Percentiles rank a stretch among this genome's conserved stretches.
Evolutionary conservation across 495 filamentous ascomycete genomes (phyloP).

Genomic region (Trichoderma gamsii): DNA sequence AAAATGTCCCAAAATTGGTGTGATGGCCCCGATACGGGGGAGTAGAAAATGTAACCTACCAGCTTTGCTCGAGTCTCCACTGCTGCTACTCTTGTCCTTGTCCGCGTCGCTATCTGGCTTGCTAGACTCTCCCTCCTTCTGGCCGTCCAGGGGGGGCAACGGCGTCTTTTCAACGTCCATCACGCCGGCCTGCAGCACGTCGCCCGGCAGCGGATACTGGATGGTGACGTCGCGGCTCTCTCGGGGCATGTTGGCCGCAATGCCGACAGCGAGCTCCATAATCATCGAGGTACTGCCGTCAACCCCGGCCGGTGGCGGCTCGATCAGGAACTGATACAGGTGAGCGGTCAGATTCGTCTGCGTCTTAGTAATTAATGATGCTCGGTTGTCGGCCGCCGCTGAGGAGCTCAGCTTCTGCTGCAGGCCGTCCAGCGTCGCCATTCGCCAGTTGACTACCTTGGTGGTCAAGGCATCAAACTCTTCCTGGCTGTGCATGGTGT

Average conservation of each 20-base stretch:
- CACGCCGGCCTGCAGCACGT: slow-evolving; percentile 53
- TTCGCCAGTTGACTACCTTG: slow-evolving; percentile 88
- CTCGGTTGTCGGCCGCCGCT: slow-evolving; percentile 56
- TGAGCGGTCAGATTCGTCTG: slow-evolving; percentile 64
- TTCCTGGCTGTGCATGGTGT: slow-evolving; percentile 66
- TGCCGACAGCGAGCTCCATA: slow-evolving; percentile 81
- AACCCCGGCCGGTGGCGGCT: slow-evolving; percentile 69
- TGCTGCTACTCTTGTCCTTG: slow-evolving; percentile 35
- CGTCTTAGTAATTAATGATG: slow-evolving; percentile 59
- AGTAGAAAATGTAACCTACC: slow-evolving; percentile 19
- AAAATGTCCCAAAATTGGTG: neutral
- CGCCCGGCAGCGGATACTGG: slow-evolving; percentile 73
- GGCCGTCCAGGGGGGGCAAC: slow-evolving; percentile 59
- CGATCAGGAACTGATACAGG: slow-evolving; percentile 64
- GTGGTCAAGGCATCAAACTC: slow-evolving; percentile 82
- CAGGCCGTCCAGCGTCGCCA: slow-evolving; percentile 90
- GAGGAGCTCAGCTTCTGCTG: slow-evolving; percentile 60
- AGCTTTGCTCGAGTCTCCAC: slow-evolving; percentile 31
- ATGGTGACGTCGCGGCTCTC: slow-evolving; percentile 89
- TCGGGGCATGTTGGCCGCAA: slow-evolving; percentile 77
- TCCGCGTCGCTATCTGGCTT: slow-evolving; percentile 46
- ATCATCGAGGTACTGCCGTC: slow-evolving; percentile 83
- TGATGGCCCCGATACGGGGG: slow-evolving; percentile 25
- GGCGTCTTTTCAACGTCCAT: slow-evolving; percentile 78
- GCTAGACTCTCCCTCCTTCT: slow-evolving; percentile 27